phyloP scores from a whole-genome alignment of 306 rosid species.

The Ormosia semicastrata region DNA sequence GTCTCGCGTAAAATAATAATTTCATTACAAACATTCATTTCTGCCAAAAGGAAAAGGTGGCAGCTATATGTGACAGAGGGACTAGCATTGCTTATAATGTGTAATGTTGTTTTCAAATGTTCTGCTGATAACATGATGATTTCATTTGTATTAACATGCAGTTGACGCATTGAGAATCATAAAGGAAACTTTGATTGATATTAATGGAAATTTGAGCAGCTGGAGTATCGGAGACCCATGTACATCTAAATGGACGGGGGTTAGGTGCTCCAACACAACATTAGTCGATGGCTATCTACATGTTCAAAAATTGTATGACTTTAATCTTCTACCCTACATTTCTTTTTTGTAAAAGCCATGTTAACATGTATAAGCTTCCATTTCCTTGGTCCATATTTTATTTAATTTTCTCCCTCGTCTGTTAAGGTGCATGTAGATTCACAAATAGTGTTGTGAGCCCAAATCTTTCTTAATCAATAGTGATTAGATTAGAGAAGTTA shows the following conservation, averaged over 20 bases:
- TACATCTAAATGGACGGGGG: conserved; percentile 67
- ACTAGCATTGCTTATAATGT: conserved; percentile 1
- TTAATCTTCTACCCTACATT: background rate
- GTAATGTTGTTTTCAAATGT: background rate
- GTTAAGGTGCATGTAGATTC: background rate
- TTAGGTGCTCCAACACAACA: conserved; percentile 53
- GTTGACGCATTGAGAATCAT: conserved; percentile 60
- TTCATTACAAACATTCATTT: background rate
- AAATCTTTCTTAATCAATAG: background rate
- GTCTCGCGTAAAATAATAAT: background rate
- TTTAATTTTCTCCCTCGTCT: background rate
- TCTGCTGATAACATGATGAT: conserved; percentile 8
- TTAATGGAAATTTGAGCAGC: conserved; percentile 60
- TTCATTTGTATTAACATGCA: conserved; percentile 42
- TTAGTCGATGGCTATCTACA: conserved; percentile 53
- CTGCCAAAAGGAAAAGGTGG: background rate
- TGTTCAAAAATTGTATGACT: conserved; percentile 62
- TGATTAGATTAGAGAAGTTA: background rate
- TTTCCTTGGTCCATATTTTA: background rate
- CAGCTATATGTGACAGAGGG: background rate
- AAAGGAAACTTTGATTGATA: conserved; percentile 58
- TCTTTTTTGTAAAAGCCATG: background rate
- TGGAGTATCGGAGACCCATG: conserved; percentile 94
- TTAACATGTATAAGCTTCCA: background rate
- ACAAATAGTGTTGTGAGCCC: background rate